These are phyloP conservation scores for Blastobotrys illinoisensis DNA, from an alignment of 1,139 yeast species.

Conservation along the genomic window DNA sequence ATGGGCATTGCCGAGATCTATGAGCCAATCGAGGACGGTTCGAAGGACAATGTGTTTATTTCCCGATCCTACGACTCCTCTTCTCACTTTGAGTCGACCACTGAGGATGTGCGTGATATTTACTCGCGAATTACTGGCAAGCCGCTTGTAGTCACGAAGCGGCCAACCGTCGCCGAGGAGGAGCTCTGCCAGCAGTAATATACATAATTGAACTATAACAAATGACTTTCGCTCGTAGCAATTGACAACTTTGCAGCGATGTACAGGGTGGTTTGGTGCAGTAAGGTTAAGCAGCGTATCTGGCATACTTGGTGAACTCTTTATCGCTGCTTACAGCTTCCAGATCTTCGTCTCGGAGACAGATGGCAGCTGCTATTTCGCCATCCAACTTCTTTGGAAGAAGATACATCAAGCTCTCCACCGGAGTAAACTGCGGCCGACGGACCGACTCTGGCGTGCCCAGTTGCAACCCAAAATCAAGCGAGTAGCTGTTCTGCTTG, in stretches of 20 bases:
- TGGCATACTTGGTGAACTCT: background rate
- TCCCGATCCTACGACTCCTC: conserved; percentile 91
- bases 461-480: conserved; percentile 16
- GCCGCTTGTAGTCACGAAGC: conserved; percentile 78
- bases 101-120: conserved; percentile 93
- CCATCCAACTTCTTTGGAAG: conserved; percentile 16
- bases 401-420: conserved; percentile 16
- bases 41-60: conserved; percentile 68
- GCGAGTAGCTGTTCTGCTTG: conserved; percentile 9
- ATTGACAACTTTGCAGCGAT: too few species aligned
- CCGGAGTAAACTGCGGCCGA: conserved; percentile 16
- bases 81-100: conserved; percentile 92
- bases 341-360: conserved; percentile 14
- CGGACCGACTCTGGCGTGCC: conserved; percentile 17
- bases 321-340: conserved; percentile 7
- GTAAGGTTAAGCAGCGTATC: background rate
- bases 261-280: too few species aligned
- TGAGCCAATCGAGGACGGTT: conserved; percentile 83
- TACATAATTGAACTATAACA: background rate
- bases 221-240: too few species aligned
- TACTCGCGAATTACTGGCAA: conserved; percentile 90
- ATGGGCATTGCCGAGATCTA: conserved; percentile 93
- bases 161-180: conserved; percentile 60
- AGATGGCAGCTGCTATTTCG: conserved; percentile 10
- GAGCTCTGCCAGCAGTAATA: conserved; percentile 25